These are phyloP conservation scores for Lodderomyces metapsilosis DNA, from an alignment of 1,139 yeast genomes.

Conservation along the genomic window DNA sequence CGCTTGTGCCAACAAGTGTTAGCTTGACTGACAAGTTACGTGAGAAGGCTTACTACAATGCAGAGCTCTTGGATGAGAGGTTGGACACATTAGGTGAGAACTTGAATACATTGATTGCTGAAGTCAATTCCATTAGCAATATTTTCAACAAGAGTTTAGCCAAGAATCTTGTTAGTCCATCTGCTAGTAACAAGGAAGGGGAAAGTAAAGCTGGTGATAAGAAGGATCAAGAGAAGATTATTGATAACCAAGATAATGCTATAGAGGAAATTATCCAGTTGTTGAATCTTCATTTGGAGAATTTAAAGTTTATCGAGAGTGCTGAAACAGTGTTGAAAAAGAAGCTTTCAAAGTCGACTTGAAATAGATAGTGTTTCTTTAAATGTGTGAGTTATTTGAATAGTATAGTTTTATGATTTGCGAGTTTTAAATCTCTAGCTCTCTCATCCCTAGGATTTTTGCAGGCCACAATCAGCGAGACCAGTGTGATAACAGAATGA, in stretches of 20 bases:
- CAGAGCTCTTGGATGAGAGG: slow-evolving; percentile 82
- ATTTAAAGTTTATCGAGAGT: slow-evolving; percentile 82
- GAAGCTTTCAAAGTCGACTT: slow-evolving; percentile 45
- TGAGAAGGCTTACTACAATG: slow-evolving; percentile 84
- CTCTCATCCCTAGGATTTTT: too few species aligned
- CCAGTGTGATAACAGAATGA: too few species aligned
- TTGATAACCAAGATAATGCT: slow-evolving; percentile 19
- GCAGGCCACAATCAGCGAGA: too few species aligned
- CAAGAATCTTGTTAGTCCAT: slow-evolving; percentile 12
- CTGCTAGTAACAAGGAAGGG: neutral
- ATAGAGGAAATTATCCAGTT: slow-evolving; percentile 72
- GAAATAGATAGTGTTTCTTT: neutral
- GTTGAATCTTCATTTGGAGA: slow-evolving; percentile 84
- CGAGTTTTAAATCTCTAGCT: too few species aligned
- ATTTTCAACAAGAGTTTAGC: slow-evolving; percentile 63
- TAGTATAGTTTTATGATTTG: too few species aligned
- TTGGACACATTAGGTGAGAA: slow-evolving; percentile 75
- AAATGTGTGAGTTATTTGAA: too few species aligned
- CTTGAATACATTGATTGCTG: slow-evolving; percentile 72
- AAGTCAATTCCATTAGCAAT: slow-evolving; percentile 83
- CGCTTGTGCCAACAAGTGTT: slow-evolving; percentile 19
- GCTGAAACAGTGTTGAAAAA: slow-evolving; percentile 67
- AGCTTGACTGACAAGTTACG: slow-evolving; percentile 77
- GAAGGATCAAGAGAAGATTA: slow-evolving; percentile 18
- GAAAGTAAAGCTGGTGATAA: slow-evolving; percentile 5